Evolutionary conservation across 176 grass and related monocot species (phyloP), one percentile per base, ranked within the genome.

Genomic region (Avena sativa): DNA sequence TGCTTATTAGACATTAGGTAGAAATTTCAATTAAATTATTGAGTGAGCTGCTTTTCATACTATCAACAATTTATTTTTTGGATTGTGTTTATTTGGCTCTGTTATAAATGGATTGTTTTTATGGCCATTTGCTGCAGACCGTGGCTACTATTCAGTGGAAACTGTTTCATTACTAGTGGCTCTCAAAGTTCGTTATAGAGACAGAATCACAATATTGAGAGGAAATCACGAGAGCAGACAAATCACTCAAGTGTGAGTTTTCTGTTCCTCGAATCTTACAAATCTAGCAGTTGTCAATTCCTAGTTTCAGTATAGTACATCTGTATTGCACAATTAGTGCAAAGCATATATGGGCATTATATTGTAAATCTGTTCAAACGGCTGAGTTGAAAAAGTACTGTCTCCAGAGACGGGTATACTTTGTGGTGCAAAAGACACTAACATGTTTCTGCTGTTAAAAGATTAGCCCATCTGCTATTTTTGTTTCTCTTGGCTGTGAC

Each of bases 191-290:
- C 90, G 92, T 34, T 90, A 90, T 78, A 92, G 91, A 87, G 90
- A 94, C 82, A 89, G 88, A 88, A 97, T 97, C 81, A 87, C 94
- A 72, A 95, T 95, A 79, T 79, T 95, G 84, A 90, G 85, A 86
- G 91, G 94, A 84, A 96, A 93, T 68, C 91, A 96, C 56, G 92
- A 94, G 80, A 94, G 90, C 85, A 88, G 92, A 86, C 88, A 94
- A 89, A 97, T 94, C 76, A 94, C 89, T 63, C 94, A 97, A 97
- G 88, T 97, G 89, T 94, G 86, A 91, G 92, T 84, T 85, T 85
- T 65, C 50, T 83, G 58, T 88, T 76, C 52, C 48, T 85, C 13
- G 25, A 77, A 52, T 58, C n/a, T 86, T 61, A 62, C 71, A 86
- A 79, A 49, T 56, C 40, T 81, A 63, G 2, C 52, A 64, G 51